phyloP scores from a whole-genome alignment of 768 basidiomycete genomes.

The Pleurotus citrinopileatus region DNA sequence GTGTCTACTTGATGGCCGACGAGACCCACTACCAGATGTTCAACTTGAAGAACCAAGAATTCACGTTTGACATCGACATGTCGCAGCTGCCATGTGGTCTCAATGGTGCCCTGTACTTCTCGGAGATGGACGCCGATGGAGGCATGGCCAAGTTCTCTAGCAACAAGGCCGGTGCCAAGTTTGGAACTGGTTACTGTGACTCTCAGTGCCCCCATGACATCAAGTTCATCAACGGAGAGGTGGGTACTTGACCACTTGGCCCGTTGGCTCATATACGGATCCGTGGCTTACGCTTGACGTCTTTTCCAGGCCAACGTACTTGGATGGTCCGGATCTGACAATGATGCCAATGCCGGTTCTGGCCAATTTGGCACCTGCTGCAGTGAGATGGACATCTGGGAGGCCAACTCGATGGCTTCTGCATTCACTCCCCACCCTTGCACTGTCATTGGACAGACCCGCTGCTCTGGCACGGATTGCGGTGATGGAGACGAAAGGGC shows the following conservation, averaged over 20 bases:
- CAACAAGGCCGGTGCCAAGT: constrained; percentile 41
- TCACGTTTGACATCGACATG: constrained; percentile 49
- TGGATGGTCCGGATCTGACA: constrained; percentile 28
- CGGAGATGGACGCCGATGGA: constrained; percentile 43
- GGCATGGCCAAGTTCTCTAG: constrained; percentile 32
- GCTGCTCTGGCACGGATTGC: constrained; percentile 32
- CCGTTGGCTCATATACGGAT: constrained; percentile 1
- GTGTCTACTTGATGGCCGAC: constrained; percentile 34
- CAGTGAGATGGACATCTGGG: constrained; percentile 44
- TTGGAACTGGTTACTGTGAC: constrained; percentile 48
- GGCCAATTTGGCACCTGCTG: constrained; percentile 37
- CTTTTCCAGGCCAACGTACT: constrained; percentile 30
- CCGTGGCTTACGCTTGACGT: not conserved
- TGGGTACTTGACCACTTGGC: constrained; percentile 10
- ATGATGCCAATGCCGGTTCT: constrained; percentile 33
- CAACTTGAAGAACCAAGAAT: constrained; percentile 41
- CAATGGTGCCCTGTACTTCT: constrained; percentile 45
- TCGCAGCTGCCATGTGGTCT: constrained; percentile 48
- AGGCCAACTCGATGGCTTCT: constrained; percentile 34
- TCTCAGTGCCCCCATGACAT: constrained; percentile 43
- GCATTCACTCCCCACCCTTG: constrained; percentile 42
- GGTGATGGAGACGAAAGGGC: constrained; percentile 23
- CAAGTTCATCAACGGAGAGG: constrained; percentile 45
- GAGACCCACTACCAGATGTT: constrained; percentile 33
- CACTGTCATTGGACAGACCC: constrained; percentile 30